Evolutionary conservation across 1,284 basidiomycete genomes (phyloP).

Genomic region (Pseudozyma pruni): DNA sequence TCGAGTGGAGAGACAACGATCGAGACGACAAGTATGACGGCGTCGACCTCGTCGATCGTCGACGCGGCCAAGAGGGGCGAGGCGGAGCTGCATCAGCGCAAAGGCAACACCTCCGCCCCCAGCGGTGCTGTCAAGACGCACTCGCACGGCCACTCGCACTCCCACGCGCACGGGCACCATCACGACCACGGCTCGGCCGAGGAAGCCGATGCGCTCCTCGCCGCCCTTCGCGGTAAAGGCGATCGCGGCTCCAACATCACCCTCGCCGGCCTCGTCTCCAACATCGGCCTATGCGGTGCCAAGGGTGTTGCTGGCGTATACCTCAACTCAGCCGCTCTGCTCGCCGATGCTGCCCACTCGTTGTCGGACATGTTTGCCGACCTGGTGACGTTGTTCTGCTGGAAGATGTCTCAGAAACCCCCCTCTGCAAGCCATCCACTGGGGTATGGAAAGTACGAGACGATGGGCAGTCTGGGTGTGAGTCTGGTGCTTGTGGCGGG

Average conservation of each 20-base stretch:
- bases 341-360: slow-evolving; percentile 96
- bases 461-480: slow-evolving; percentile 85
- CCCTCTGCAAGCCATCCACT: slow-evolving; percentile 83
- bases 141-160: background rate
- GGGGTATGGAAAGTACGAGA: slow-evolving; percentile 90
- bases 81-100: slow-evolving; percentile 24
- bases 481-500: slow-evolving; percentile 82
- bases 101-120: slow-evolving; percentile 1
- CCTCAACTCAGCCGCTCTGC: slow-evolving; percentile 83
- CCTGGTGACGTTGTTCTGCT: slow-evolving; percentile 90
- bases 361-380: slow-evolving; percentile 86
- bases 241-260: slow-evolving; percentile 68
- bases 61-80: slow-evolving; percentile 26
- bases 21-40: slow-evolving; percentile 5
- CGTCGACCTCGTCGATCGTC: slow-evolving; percentile 22
- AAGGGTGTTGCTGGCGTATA: slow-evolving; percentile 75
- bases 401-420: slow-evolving; percentile 83
- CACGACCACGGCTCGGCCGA: slow-evolving; percentile 65
- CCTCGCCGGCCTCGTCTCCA: slow-evolving; percentile 79
- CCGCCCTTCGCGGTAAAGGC: slow-evolving; percentile 61
- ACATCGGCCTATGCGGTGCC: slow-evolving; percentile 81
- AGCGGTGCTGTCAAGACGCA: slow-evolving; percentile 5
- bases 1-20: background rate
- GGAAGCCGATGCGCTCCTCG: slow-evolving; percentile 65
- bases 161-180: slow-evolving; percentile 24